Evolutionary conservation across 164 flowering plant species (phyloP).

Genomic region (Akebia trifoliata): DNA sequence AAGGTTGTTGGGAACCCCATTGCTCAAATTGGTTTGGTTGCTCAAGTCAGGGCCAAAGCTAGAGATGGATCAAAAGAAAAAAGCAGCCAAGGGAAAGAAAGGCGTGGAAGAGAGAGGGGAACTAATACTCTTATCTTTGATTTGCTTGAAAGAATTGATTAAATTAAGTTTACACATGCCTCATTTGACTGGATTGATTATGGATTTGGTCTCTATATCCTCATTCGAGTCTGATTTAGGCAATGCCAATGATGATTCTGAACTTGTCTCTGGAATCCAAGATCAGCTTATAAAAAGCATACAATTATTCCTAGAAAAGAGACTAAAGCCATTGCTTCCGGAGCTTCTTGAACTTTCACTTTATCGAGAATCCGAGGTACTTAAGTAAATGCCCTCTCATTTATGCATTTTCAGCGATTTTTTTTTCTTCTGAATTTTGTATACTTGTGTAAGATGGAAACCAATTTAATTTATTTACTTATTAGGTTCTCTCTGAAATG

Average conservation of each 20-base stretch:
- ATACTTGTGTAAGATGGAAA: neutral
- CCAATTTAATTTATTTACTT: slow-evolving; percentile 6
- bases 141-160: slow-evolving; percentile 63
- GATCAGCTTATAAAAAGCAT: slow-evolving; percentile 32
- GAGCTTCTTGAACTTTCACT: slow-evolving; percentile 49
- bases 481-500: slow-evolving; percentile 60
- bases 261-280: slow-evolving; percentile 23
- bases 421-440: slow-evolving; percentile 1
- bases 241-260: slow-evolving; percentile 26
- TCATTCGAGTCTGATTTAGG: slow-evolving; percentile 16
- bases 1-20: slow-evolving; percentile 48
- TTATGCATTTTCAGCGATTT: neutral
- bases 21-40: slow-evolving; percentile 49
- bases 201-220: slow-evolving; percentile 41
- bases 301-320: slow-evolving; percentile 40
- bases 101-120: slow-evolving; percentile 41
- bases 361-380: slow-evolving; percentile 62
- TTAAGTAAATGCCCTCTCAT: neutral
- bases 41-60: slow-evolving; percentile 36
- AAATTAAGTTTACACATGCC: slow-evolving; percentile 23
- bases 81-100: slow-evolving; percentile 42
- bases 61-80: slow-evolving; percentile 33
- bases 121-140: slow-evolving; percentile 38
- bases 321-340: slow-evolving; percentile 49
- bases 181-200: slow-evolving; percentile 33